Base-by-base conservation (phyloP, 225 moss, liverwort and hornwort genomes). In the Bryum argenteum region DNA sequence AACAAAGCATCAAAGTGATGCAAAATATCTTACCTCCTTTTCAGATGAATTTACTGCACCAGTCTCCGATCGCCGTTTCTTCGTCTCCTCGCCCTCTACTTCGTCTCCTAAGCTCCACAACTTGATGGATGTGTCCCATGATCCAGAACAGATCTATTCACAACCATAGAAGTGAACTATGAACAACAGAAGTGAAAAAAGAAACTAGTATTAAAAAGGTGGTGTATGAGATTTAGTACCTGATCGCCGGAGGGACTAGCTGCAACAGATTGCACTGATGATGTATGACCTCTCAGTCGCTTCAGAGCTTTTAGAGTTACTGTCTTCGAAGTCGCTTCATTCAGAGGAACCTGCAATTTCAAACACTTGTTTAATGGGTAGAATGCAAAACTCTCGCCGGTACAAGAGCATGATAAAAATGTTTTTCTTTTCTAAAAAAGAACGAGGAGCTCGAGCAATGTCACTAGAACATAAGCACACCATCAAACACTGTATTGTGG, bases 121-220 rank as follows among this genome's bases (percentile, higher is more conserved):
- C 84, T 85, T 98, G 50, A 98, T 94, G 13, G 87, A 84, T 19
- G 85, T 76, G 69, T 98, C 97, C 94, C 97, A 98, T 17, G 97
- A 94, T 55, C 94, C 97, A 69, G 97, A 92, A 80, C 89, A 90
- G 23, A 94, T 86, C 93, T 93, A 79, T 70, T 40, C 44, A 1
- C 13, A 51, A 57, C 0, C 11, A 53, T 26, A 10, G n/a, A n/a
- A n/a, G n/a, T n/a, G n/a, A n/a, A n/a, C n/a, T n/a, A n/a, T n/a
- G n/a, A n/a, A 20, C 24, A 62, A 56, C 40, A 26, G 2, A 2
- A 7, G 1, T 3, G 67, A 43, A 3, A 38, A 19, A 1, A 65
- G 23, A 69, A 24, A 23, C 11, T 23, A 43, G 14, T 58, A n/a
- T 44, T 13, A 0, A 16, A 39, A 2, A 61, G n/a, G 24, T 9